Percentiles rank a stretch among this genome's conserved stretches.
Evolutionary conservation across 495 filamentous ascomycete species (phyloP).

Genomic region (Xylaria venustula): DNA sequence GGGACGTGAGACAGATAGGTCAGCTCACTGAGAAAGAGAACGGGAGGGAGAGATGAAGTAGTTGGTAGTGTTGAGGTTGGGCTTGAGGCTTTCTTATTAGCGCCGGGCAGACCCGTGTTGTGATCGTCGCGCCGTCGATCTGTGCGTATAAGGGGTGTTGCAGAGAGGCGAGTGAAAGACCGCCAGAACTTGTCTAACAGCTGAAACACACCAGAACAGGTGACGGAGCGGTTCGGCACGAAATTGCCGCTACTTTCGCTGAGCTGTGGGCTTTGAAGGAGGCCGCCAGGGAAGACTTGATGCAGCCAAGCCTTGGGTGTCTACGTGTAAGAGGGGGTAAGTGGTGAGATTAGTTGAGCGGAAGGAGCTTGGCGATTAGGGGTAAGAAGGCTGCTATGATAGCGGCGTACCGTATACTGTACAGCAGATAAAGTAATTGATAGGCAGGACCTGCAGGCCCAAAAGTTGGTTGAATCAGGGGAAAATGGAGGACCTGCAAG

Average conservation of each 20-base stretch:
- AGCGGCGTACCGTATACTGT: too few species aligned
- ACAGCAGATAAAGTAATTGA: too few species aligned
- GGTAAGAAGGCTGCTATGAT: too few species aligned
- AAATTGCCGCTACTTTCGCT: neutral
- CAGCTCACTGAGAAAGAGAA: neutral
- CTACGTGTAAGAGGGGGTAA: neutral
- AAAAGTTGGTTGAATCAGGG: too few species aligned
- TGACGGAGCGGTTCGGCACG: neutral
- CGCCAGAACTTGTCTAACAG: neutral
- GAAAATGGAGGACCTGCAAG: too few species aligned
- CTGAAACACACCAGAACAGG: neutral
- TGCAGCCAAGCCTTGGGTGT: conserved; percentile 13
- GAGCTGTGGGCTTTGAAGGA: neutral
- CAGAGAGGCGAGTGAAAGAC: neutral
- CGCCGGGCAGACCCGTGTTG: neutral
- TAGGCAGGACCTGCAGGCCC: too few species aligned
- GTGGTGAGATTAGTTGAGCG: too few species aligned
- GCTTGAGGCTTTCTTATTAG: neutral
- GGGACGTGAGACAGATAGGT: neutral
- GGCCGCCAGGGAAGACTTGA: conserved; percentile 4
- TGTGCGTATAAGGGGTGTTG: neutral
- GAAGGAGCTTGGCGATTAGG: too few species aligned
- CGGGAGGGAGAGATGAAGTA: neutral
- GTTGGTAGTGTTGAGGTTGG: neutral
- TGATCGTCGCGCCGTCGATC: neutral